A percentile compares a stretch with the other conserved stretches of the same genome.
Conservation (phyloP, 140 eudicot genomes). For the Senecio squalidus region DNA sequence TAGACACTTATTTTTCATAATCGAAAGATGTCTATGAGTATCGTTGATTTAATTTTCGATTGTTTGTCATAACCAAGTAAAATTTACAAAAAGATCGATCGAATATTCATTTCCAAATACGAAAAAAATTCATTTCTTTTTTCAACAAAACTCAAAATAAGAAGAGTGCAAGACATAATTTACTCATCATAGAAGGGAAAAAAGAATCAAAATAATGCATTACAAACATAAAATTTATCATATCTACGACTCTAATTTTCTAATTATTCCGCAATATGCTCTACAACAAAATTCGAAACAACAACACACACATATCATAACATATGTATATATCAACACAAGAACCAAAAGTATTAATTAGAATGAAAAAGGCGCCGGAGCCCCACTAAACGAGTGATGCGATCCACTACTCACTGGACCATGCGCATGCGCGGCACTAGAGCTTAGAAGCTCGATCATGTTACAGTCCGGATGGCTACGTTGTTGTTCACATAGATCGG, state of each 20-base stretch:
- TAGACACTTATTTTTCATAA: no score
- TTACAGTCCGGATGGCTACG: slow-evolving; percentile 54
- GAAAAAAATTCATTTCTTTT: no score
- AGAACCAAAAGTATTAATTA: neutral
- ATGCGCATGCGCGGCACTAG: slow-evolving; percentile 49
- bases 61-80: no score
- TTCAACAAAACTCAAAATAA: no score
- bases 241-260: slow-evolving; percentile 24
- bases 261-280: slow-evolving; percentile 35
- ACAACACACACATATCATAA: slow-evolving; percentile 16
- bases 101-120: no score
- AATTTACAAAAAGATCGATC: no score
- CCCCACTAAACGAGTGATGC: slow-evolving; percentile 11
- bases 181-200: neutral
- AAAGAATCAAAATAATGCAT: slow-evolving; percentile 1
- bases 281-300: slow-evolving; percentile 30
- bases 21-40: no score
- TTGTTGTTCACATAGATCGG: slow-evolving; percentile 62
- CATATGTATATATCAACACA: slow-evolving; percentile 16
- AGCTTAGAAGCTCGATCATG: slow-evolving; percentile 63
- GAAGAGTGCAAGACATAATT: no score
- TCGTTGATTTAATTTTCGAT: no score
- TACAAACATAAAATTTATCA: slow-evolving; percentile 10
- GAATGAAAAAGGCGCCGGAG: slow-evolving; percentile 40
- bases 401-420: slow-evolving; percentile 33